Conservation (phyloP, 305 asterid genomes). For the Plantago rigida region DNA sequence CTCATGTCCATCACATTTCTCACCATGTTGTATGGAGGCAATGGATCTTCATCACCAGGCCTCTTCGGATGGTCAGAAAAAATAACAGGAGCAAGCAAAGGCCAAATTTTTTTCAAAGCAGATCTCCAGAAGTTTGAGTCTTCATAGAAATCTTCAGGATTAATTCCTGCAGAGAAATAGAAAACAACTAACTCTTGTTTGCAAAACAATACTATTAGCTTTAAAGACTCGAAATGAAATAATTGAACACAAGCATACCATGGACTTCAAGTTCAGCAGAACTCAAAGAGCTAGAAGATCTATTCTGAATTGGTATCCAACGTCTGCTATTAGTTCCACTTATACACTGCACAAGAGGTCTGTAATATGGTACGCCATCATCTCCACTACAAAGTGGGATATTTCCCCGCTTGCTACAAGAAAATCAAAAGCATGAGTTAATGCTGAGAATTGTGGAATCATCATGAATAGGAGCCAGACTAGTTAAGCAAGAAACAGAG, state of each 20-base stretch:
- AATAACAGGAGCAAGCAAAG: slow-evolving; percentile 85
- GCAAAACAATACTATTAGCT: slow-evolving; percentile 9
- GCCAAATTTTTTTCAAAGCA: slow-evolving; percentile 76
- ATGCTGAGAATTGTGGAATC: background rate
- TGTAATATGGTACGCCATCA: slow-evolving; percentile 57
- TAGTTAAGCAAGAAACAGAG: slow-evolving; percentile 5
- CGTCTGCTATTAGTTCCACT: slow-evolving; percentile 62
- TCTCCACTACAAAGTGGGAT: slow-evolving; percentile 69
- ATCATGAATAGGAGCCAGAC: background rate
- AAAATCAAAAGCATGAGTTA: slow-evolving; percentile 13
- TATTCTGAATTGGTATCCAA: slow-evolving; percentile 72
- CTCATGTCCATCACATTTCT: slow-evolving; percentile 96
- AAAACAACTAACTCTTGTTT: slow-evolving; percentile 15
- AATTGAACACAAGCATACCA: slow-evolving; percentile 37
- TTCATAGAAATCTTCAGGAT: slow-evolving; percentile 58
- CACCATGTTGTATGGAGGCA: slow-evolving; percentile 89
- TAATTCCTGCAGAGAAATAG: slow-evolving; percentile 46
- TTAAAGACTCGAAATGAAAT: slow-evolving; percentile 4
- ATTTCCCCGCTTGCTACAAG: slow-evolving; percentile 38
- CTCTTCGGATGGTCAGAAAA: slow-evolving; percentile 99
- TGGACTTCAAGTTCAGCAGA: slow-evolving; percentile 53
- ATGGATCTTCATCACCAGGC: slow-evolving; percentile 94
- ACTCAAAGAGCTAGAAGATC: slow-evolving; percentile 37
- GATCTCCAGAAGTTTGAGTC: slow-evolving; percentile 67
- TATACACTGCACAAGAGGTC: slow-evolving; percentile 59